A percentile compares a stretch with the other conserved stretches of the same genome.
phyloP scores from a whole-genome alignment of 83 land plant genomes.

The Diphasiastrum complanatum region DNA sequence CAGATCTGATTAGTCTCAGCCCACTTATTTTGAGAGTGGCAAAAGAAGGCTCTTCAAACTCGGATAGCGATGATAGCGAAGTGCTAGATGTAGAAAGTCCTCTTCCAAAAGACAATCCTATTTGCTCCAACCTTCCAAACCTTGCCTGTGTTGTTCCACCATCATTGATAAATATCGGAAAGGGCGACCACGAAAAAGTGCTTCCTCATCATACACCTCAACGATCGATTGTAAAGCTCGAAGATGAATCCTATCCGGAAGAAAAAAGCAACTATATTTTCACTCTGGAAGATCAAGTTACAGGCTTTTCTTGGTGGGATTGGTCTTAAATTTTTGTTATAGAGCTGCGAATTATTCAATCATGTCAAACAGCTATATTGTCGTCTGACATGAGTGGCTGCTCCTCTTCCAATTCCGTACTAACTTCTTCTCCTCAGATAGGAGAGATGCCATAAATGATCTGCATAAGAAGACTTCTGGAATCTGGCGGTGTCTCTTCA shows the following conservation, averaged over 20 bases:
- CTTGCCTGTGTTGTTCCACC: not conserved
- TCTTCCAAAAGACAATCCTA: not conserved
- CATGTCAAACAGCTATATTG: too few species aligned
- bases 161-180: not conserved
- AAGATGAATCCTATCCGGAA: not conserved
- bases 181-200: not conserved
- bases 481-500: too few species aligned
- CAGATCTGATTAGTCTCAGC: not conserved
- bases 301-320: not conserved
- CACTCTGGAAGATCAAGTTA: constrained; percentile 1
- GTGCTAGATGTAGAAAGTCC: not conserved
- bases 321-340: not conserved
- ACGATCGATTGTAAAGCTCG: not conserved
- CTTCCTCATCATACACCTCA: not conserved
- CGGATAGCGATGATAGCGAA: not conserved
- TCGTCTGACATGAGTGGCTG: too few species aligned
- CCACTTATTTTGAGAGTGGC: not conserved
- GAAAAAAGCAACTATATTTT: not conserved
- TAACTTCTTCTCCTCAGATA: too few species aligned
- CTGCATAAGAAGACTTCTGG: too few species aligned
- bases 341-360: too few species aligned
- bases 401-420: too few species aligned
- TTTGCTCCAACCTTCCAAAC: not conserved
- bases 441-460: too few species aligned
- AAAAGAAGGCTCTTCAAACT: not conserved